These are phyloP conservation scores for Hypoxylon lienhwacheense DNA, from an alignment of 495 filamentous ascomycete species.

Conservation along the genomic window DNA sequence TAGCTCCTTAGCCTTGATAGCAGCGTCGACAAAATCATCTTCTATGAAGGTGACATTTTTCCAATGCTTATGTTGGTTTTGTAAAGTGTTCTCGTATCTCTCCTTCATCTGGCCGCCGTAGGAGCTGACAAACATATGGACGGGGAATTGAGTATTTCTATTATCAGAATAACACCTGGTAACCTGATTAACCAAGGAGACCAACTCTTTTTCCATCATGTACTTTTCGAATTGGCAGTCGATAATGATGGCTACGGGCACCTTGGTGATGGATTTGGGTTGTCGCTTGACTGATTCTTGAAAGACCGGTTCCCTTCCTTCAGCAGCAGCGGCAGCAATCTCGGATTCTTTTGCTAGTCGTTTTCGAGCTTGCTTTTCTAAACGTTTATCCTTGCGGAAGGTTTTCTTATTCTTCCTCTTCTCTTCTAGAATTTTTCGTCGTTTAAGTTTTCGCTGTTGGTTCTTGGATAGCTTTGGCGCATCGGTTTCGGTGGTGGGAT, in stretches of 20 bases:
- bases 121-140: slow-evolving; percentile 72
- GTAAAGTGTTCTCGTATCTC: slow-evolving; percentile 74
- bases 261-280: slow-evolving; percentile 45
- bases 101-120: slow-evolving; percentile 75
- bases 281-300: slow-evolving; percentile 28
- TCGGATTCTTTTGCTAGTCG: slow-evolving; percentile 44
- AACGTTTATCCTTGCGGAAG: slow-evolving; percentile 70
- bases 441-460: slow-evolving; percentile 71
- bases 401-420: slow-evolving; percentile 67
- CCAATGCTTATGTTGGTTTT: slow-evolving; percentile 72
- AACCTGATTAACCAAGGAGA: slow-evolving; percentile 79
- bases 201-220: slow-evolving; percentile 81
- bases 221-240: slow-evolving; percentile 91
- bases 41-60: slow-evolving; percentile 70
- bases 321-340: slow-evolving; percentile 48
- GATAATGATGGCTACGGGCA: slow-evolving; percentile 78
- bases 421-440: slow-evolving; percentile 67
- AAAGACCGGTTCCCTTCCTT: slow-evolving; percentile 41
- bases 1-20: slow-evolving; percentile 57
- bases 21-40: slow-evolving; percentile 68
- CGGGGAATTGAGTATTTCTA: slow-evolving; percentile 60
- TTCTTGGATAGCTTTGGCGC: slow-evolving; percentile 69
- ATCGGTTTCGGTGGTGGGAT: slow-evolving; percentile 3
- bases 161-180: slow-evolving; percentile 90
- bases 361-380: slow-evolving; percentile 63